phyloP scores from a whole-genome alignment of 208 protist genomes.

The Trypanosoma rangeli region DNA sequence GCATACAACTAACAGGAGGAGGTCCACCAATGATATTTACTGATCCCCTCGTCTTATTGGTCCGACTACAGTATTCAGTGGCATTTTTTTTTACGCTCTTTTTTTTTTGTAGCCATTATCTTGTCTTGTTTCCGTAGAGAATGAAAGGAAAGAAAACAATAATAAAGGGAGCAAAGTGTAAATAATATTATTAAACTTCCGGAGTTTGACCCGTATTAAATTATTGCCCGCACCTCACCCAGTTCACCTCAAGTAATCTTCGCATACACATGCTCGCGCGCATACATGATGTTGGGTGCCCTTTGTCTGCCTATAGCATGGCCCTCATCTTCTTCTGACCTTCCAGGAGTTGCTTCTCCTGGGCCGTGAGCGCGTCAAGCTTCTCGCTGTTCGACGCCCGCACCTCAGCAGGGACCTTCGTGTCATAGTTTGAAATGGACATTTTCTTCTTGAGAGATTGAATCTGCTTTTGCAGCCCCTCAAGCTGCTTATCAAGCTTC shows the following conservation, averaged over 20 bases:
- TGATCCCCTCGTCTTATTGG: background rate
- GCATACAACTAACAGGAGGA: background rate
- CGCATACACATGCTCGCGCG: background rate
- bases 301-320: constrained; percentile 21
- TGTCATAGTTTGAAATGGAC: constrained; percentile 86
- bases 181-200: background rate
- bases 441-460: constrained; percentile 89
- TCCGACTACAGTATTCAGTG: background rate
- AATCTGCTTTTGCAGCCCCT: constrained; percentile 74
- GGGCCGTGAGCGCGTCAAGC: constrained; percentile 56
- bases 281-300: background rate
- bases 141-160: background rate
- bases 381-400: constrained; percentile 83
- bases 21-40: background rate
- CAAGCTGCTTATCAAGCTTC: constrained; percentile 88
- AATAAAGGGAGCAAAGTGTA: background rate
- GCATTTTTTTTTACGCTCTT: background rate
- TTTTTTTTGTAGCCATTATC: background rate
- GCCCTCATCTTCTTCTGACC: constrained; percentile 80
- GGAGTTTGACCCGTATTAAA: background rate
- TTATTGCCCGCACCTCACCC: background rate
- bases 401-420: constrained; percentile 87
- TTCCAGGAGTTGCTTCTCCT: constrained; percentile 65
- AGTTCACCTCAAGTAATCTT: background rate
- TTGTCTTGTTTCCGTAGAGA: background rate